Evolutionary conservation across 1,284 basidiomycete species (phyloP).

Genomic region (Nidula niveotomentosa): DNA sequence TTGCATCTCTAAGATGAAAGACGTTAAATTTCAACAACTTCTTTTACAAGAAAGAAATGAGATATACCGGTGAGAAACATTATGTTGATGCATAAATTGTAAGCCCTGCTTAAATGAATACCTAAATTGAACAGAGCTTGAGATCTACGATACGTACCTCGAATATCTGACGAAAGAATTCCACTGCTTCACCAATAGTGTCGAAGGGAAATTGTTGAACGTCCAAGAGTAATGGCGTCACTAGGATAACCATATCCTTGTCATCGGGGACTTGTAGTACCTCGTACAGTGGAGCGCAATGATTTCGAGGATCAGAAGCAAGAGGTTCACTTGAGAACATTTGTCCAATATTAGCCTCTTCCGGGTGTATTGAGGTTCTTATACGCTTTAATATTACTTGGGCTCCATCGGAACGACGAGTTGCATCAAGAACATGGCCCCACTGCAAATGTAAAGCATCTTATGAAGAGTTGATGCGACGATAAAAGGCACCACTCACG

Average conservation of each 20-base stretch:
- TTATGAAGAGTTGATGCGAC: too few relatives aligned
- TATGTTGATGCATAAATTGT: background rate
- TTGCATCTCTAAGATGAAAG: background rate
- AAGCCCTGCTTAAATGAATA: background rate
- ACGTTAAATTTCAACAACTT: background rate
- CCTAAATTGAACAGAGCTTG: too few relatives aligned
- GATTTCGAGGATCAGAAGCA: constrained; percentile 20
- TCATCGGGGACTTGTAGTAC: constrained; percentile 20
- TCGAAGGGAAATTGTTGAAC: constrained; percentile 27
- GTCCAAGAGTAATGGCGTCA: constrained; percentile 27
- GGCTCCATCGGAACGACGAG: background rate
- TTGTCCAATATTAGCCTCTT: constrained; percentile 16
- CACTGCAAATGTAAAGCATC: too few relatives aligned
- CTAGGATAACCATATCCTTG: constrained; percentile 19
- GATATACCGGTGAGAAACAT: background rate
- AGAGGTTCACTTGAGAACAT: constrained; percentile 13
- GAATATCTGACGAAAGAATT: constrained; percentile 32
- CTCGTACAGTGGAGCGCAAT: constrained; percentile 26
- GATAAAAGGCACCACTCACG: too few relatives aligned
- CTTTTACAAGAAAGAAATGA: too few relatives aligned
- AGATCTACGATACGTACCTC: constrained; percentile 18
- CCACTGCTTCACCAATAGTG: constrained; percentile 24
- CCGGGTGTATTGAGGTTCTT: constrained; percentile 8
- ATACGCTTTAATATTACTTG: background rate
- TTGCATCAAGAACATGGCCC: background rate